These are phyloP conservation scores for Fraxinus americana DNA, from an alignment of 257 asterid genomes.

Conservation along the genomic window DNA sequence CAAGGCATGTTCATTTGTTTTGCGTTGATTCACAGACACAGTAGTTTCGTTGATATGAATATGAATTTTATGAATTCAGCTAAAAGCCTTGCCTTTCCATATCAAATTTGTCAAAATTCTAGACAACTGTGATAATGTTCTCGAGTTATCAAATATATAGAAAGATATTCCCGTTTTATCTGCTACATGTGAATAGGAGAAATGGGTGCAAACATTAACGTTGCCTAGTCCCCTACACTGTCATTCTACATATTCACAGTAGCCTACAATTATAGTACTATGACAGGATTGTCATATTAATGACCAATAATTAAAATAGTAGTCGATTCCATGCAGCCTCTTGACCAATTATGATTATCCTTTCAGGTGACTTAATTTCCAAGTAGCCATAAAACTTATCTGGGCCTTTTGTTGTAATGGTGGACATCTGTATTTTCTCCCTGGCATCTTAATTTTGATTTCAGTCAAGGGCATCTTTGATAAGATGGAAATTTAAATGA, in stretches of 20 bases:
- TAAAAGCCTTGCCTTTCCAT: slow-evolving; percentile 1
- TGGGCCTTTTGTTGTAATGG: background rate
- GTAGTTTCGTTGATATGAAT: background rate
- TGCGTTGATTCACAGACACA: background rate
- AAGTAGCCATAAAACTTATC: background rate
- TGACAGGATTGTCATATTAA: no score
- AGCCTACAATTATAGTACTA: background rate
- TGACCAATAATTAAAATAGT: no score
- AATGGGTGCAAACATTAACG: background rate
- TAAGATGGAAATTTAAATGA: no score
- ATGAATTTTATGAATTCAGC: background rate
- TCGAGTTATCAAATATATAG: background rate
- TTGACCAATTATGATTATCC: background rate
- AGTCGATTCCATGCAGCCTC: background rate
- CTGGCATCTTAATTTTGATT: no score
- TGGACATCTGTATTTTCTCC: background rate
- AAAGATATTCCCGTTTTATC: background rate
- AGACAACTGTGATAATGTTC: background rate
- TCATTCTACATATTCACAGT: background rate
- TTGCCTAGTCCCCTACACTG: background rate
- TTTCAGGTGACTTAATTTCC: background rate
- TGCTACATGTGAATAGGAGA: background rate
- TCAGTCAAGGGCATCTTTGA: no score
- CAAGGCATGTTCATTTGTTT: slow-evolving; percentile 51
- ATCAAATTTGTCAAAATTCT: slow-evolving; percentile 11